These are phyloP conservation scores for Nicotiana tomentosiformis DNA, from an alignment of 257 asterid genomes.

Conservation along the genomic window DNA sequence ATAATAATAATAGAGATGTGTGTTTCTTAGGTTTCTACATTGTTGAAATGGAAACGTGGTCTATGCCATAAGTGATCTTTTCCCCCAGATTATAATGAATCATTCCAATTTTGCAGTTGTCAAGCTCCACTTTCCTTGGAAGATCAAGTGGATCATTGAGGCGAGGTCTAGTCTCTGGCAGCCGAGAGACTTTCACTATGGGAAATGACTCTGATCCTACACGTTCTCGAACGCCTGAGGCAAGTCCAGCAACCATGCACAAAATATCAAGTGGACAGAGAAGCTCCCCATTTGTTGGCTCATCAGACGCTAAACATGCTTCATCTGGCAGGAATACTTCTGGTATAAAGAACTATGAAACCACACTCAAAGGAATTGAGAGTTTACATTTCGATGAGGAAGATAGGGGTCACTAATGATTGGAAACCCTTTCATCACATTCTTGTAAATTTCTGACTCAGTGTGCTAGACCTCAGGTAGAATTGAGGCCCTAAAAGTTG, in stretches of 20 bases:
- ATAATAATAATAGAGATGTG: not conserved
- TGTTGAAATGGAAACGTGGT: not conserved
- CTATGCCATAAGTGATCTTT: not conserved
- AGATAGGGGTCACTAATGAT: conserved; percentile 33
- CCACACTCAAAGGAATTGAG: conserved; percentile 68
- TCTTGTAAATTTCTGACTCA: conserved; percentile 31
- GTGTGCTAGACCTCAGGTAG: conserved; percentile 22
- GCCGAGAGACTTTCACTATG: conserved; percentile 49
- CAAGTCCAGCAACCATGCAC: conserved; percentile 59
- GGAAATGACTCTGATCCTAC: conserved; percentile 68
- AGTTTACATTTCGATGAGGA: conserved; percentile 57
- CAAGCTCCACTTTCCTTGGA: conserved; percentile 69
- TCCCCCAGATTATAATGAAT: not conserved
- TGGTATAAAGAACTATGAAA: conserved; percentile 50
- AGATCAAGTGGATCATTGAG: conserved; percentile 72
- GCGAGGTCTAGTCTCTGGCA: conserved; percentile 60
- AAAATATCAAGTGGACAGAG: conserved; percentile 55
- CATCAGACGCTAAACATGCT: conserved; percentile 55
- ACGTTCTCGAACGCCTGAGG: conserved; percentile 66
- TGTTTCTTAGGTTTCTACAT: not conserved
- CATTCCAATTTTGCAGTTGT: conserved; percentile 41
- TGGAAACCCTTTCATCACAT: conserved; percentile 1
- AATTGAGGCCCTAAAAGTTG: conserved; percentile 10
- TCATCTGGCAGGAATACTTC: conserved; percentile 46
- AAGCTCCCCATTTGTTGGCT: conserved; percentile 51